phyloP scores from a whole-genome alignment of 2,329 filamentous ascomycete species.

The Talaromyces marneffei region DNA sequence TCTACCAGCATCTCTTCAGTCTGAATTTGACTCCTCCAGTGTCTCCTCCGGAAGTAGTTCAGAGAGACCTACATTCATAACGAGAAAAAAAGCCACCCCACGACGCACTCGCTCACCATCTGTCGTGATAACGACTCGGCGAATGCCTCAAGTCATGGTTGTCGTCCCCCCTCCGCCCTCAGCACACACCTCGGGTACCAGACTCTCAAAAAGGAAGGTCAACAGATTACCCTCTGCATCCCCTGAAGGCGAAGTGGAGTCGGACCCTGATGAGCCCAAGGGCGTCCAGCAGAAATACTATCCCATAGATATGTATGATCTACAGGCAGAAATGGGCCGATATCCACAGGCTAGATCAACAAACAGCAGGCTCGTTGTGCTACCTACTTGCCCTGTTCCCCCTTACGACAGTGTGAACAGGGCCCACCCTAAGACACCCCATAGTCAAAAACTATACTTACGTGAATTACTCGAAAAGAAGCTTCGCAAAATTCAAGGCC shows the following conservation, averaged over 20 bases:
- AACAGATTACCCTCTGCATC: slow-evolving; percentile 2
- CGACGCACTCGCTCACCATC: neutral
- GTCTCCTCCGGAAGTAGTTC: neutral
- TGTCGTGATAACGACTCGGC: neutral
- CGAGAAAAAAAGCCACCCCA: neutral
- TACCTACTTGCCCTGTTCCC: neutral
- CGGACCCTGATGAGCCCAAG: slow-evolving; percentile 1
- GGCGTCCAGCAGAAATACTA: slow-evolving; percentile 10
- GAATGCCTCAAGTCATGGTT: neutral
- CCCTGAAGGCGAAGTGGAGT: slow-evolving; percentile 4
- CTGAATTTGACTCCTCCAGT: neutral
- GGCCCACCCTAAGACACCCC: neutral
- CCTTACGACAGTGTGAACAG: neutral
- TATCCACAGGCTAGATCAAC: slow-evolving; percentile 8
- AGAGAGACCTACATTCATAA: neutral
- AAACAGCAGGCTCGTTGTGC: neutral
- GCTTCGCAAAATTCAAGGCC: slow-evolving; percentile 24
- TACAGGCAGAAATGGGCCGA: slow-evolving; percentile 6
- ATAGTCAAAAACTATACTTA: slow-evolving; percentile 12
- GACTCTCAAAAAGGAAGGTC: neutral
- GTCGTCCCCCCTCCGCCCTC: neutral
- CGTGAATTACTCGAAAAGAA: slow-evolving; percentile 21
- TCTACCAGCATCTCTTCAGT: too few species aligned
- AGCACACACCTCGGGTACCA: neutral
- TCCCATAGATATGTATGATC: slow-evolving; percentile 7